A percentile compares a stretch with the other conserved stretches of the same genome.
These are phyloP conservation scores for Dittrichia graveolens DNA, from an alignment of 129 eudicot genomes.

Conservation along the genomic window DNA sequence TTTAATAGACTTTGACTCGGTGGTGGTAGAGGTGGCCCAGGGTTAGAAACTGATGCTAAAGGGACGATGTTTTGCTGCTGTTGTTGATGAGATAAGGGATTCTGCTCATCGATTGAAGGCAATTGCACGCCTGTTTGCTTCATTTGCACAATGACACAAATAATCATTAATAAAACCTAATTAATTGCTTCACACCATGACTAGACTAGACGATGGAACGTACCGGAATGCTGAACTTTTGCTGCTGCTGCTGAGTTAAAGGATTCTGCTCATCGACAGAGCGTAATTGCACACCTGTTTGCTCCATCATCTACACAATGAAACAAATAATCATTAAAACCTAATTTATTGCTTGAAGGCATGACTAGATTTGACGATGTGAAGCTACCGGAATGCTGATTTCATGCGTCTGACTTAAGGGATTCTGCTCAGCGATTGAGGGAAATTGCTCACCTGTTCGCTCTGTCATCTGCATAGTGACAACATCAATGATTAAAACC, in stretches of 20 bases:
- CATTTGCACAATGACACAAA: not conserved
- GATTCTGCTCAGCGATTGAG: too few relatives aligned
- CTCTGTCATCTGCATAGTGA: too few relatives aligned
- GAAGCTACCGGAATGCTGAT: too few relatives aligned
- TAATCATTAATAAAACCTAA: not conserved
- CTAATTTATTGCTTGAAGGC: not conserved
- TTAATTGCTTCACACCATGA: not conserved
- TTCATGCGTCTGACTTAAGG: too few relatives aligned
- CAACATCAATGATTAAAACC: too few relatives aligned
- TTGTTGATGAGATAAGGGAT: not conserved
- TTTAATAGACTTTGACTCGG: not conserved
- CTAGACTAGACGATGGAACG: not conserved
- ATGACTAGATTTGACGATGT: too few relatives aligned
- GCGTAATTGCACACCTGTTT: constrained; percentile 12
- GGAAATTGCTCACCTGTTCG: too few relatives aligned
- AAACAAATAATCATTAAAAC: not conserved
- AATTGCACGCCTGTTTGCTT: not conserved
- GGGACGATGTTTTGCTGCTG: not conserved
- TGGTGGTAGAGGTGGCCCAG: not conserved
- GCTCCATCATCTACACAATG: not conserved
- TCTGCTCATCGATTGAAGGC: not conserved
- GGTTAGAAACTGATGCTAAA: not conserved
- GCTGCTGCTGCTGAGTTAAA: not conserved
- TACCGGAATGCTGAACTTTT: not conserved
- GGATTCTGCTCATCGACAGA: not conserved